phyloP scores from a whole-genome alignment of 2,329 filamentous ascomycete species.

The Amphichorda felina region DNA sequence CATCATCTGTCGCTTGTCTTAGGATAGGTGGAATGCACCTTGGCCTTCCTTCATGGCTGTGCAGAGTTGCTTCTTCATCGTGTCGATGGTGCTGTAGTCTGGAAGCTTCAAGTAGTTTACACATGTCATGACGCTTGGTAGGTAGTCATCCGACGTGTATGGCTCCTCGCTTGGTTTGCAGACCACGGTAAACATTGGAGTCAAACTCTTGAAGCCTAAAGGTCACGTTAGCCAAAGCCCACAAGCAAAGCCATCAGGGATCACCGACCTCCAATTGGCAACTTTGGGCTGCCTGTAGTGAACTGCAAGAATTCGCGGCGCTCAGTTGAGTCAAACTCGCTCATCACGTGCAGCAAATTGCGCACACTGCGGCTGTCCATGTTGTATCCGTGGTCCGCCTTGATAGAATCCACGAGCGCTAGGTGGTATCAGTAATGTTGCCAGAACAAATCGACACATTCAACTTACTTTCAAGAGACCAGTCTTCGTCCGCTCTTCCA shows the following conservation, averaged over 20 bases:
- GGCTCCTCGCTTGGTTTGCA: constrained; percentile 97
- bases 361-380: constrained; percentile 95
- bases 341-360: constrained; percentile 91
- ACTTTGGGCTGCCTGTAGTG: constrained; percentile 92
- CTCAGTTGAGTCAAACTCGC: constrained; percentile 60
- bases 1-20: no score
- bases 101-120: constrained; percentile 98
- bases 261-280: constrained; percentile 85
- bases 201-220: constrained; percentile 87
- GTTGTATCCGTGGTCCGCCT: constrained; percentile 96
- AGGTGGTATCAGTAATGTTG: constrained; percentile 2
- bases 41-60: constrained; percentile 91
- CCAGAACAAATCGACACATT: constrained; percentile 7
- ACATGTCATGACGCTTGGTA: constrained; percentile 99
- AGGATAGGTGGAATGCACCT: constrained; percentile 94
- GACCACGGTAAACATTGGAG: constrained; percentile 97
- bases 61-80: constrained; percentile 66
- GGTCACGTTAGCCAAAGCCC: constrained; percentile 3
- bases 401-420: constrained; percentile 97
- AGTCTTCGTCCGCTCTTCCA: constrained; percentile 86
- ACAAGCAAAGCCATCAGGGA: neutral
- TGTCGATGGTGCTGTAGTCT: constrained; percentile 72
- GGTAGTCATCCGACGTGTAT: constrained; percentile 87
- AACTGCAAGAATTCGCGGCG: constrained; percentile 95
- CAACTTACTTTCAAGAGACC: constrained; percentile 86